These are phyloP conservation scores for Tricholoma sp. DNA, from an alignment of 768 basidiomycete genomes.

Conservation along the genomic window DNA sequence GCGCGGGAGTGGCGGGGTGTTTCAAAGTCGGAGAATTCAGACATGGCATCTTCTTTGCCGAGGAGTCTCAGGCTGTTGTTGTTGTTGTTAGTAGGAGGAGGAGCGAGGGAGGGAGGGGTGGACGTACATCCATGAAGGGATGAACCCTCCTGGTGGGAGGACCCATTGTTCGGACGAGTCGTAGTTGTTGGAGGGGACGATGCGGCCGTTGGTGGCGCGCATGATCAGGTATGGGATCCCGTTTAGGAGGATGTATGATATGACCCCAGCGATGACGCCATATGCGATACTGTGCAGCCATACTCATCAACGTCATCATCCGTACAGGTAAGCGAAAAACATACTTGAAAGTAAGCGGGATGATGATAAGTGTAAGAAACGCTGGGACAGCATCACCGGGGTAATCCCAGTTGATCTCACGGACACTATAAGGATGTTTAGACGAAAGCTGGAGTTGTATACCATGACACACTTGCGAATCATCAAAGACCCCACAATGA, in stretches of 20 bases:
- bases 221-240: constrained; percentile 55
- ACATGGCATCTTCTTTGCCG: neutral
- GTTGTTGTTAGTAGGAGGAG: constrained; percentile 18
- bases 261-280: constrained; percentile 78
- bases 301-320: too few species aligned
- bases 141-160: constrained; percentile 64
- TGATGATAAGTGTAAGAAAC: constrained; percentile 76
- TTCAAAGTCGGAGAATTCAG: neutral
- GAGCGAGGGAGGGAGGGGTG: neutral
- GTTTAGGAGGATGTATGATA: constrained; percentile 69
- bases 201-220: constrained; percentile 51
- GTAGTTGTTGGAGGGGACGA: constrained; percentile 61
- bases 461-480: constrained; percentile 63
- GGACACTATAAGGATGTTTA: constrained; percentile 39
- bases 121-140: constrained; percentile 61
- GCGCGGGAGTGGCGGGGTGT: neutral
- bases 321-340: constrained; percentile 8
- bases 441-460: neutral
- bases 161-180: constrained; percentile 65
- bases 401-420: constrained; percentile 88
- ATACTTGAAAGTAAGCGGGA: constrained; percentile 75
- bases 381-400: constrained; percentile 85
- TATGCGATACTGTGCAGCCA: constrained; percentile 67
- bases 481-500: constrained; percentile 87
- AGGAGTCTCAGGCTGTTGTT: neutral